Evolutionary conservation across 2,329 filamentous ascomycete genomes (phyloP), one percentile per base, ranked within the genome.

Genomic region (Acephala macrosclerotiorum): DNA sequence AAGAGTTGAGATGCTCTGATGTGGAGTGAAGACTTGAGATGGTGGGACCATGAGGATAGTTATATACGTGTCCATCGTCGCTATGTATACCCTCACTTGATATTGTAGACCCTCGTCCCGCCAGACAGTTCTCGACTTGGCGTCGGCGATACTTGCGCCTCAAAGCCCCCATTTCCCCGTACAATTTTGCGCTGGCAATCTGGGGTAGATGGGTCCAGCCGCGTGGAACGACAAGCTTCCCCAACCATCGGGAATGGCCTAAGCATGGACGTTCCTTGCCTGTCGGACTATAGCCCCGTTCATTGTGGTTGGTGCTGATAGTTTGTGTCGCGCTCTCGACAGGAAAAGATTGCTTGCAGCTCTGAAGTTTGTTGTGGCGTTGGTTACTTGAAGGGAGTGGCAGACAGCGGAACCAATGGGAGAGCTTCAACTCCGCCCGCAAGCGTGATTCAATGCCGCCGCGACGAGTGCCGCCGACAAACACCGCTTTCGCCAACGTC

Each of bases 61-160:
- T 61, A 53, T 61, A 61, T 55, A 61, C 20, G n/a, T 22, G n/a
- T 60, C 25, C 6, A 18, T 49, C 40, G 22, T 60, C 11, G 16
- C 16, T 8, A 26, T 33, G 20, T 58, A 60, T 49, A 60, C 11
- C 40, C 26, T 36, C 16, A 20, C 26, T 49, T 47, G 40, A 35
- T 3, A 40, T 60, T 60, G 40, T 8, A 18, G 18, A 3, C 45
- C 18, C 18, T 49, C 18, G 45, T 25, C 20, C 45, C 45, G 20
- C 51, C 51, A 55, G 51, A 58, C 55, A 36, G 55, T 33, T 58
- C 55, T 25, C 18, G 45, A 55, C 26, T 36, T 61, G 45, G 59
- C 59, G 33, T 45, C 45, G 45, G 45, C 59, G 33, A 29, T 42
- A 53, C 11, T 53, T 33, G 49, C 38, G 22, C 40, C n/a, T n/a